Base-by-base conservation (phyloP, 345 rosid species). In the Gynandropsis gynandra region DNA sequence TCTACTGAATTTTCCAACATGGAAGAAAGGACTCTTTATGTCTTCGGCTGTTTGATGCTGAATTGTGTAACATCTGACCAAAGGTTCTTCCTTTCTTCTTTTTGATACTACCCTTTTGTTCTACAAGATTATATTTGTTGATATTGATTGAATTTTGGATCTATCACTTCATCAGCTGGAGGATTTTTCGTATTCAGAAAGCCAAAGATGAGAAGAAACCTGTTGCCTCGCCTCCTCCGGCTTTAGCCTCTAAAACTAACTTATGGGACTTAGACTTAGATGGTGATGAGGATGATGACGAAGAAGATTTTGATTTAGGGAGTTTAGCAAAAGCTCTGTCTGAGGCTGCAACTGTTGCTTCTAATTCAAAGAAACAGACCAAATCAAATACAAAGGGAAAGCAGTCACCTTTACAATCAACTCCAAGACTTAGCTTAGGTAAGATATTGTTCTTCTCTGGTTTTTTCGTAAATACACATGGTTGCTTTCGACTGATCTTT, bases 181-280 rank as follows among this genome's bases (percentile, higher is more conserved):
- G 82, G 64, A 96, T 87, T 58, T 64, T 85, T 72, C 85, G 93
- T 43, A 39, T 85, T 68, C 88, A 76, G 64, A 85, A 72, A 71
- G 34, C 50, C 48, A 50, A 61, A 14, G 17, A 58, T 43, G 74
- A 9, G 32, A 47, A 66, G 29, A 75, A 68, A 50, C 34, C 68
- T 13, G 53, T 58, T 0, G 34, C 69, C 33, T 16, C 64, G n/a
- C n/a, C n/a, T 7, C 52, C 75, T 49, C 40, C 74, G 12, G 64
- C 50, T 62, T 64, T 87, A 11, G 58, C 37, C 59, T 41, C 73
- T 12, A 81, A 73, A 68, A 39, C 60, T 10, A 71, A 57, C 59
- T 84, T 87, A 87, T 72, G 83, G 69, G 70, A 58, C 0, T 74
- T 65, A 52, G 64, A 54, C 33, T 50, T 50, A 34, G 75, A 68